Percentiles rank a stretch among this genome's conserved stretches.
phyloP scores from a whole-genome alignment of 2,329 filamentous ascomycete species.

The Geoglossum cookeanum region DNA sequence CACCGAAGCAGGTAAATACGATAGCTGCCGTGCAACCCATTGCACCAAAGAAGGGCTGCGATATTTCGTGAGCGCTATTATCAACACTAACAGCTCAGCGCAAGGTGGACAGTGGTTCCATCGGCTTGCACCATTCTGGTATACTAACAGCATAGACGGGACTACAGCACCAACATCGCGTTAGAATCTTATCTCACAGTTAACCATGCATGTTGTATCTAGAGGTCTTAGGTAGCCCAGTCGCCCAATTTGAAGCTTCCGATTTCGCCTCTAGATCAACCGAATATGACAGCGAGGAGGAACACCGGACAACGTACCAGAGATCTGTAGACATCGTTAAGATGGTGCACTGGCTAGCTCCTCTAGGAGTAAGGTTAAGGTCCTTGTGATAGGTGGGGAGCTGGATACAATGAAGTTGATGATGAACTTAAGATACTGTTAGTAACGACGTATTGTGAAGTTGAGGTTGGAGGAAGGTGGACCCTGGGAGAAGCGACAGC shows the following conservation, averaged over 20 bases:
- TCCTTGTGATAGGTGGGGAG: not conserved
- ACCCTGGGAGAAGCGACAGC: not conserved
- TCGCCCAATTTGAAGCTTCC: not conserved
- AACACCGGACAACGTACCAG: conserved; percentile 45
- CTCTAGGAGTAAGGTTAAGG: not conserved
- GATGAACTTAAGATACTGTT: not conserved
- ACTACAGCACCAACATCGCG: conserved; percentile 29
- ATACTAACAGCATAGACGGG: conserved; percentile 96
- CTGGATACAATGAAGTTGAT: not conserved
- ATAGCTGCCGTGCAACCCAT: conserved; percentile 93
- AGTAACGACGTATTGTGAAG: not conserved
- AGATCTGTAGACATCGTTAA: conserved; percentile 58
- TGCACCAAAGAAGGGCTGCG: conserved; percentile 79
- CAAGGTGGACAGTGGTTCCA: not conserved
- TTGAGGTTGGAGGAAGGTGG: not conserved
- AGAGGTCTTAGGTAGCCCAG: not conserved
- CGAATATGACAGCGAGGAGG: not conserved
- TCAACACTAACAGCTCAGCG: not conserved
- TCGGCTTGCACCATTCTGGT: conserved; percentile 2
- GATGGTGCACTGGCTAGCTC: not conserved
- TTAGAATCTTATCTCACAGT: not conserved
- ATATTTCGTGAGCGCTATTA: conserved; percentile 14
- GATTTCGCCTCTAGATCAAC: not conserved
- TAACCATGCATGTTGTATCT: not conserved
- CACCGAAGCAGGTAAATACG: conserved; percentile 90